Percentiles rank a stretch among this genome's conserved stretches.
phyloP scores from a whole-genome alignment of 2,329 filamentous ascomycete species.

The Neopestalotiopsis sp. region DNA sequence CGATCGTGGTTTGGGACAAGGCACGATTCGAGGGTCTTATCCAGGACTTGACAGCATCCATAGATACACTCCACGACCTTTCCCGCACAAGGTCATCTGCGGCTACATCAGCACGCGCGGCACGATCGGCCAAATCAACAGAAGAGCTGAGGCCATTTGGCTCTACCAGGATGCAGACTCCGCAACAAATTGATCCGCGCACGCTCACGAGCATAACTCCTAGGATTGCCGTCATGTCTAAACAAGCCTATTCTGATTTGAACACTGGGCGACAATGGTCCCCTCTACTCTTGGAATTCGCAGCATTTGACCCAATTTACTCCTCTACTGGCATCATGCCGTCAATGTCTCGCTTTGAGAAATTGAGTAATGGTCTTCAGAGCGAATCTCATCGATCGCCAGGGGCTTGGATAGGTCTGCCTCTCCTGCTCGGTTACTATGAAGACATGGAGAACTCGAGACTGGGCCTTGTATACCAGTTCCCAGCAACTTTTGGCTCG shows the following conservation, averaged over 20 bases:
- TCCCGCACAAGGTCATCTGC: slow-evolving; percentile 67
- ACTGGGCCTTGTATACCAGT: slow-evolving; percentile 76
- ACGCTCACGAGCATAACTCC: slow-evolving; percentile 55
- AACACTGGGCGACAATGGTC: slow-evolving; percentile 50
- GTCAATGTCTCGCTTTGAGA: slow-evolving; percentile 69
- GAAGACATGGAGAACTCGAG: slow-evolving; percentile 74
- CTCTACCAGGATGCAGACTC: slow-evolving; percentile 65
- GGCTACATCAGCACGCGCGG: slow-evolving; percentile 38
- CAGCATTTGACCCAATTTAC: slow-evolving; percentile 66
- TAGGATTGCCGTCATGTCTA: slow-evolving; percentile 57
- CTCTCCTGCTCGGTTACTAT: slow-evolving; percentile 71
- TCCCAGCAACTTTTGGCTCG: slow-evolving; percentile 69
- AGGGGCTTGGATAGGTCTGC: slow-evolving; percentile 66
- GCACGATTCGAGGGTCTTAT: slow-evolving; percentile 77
- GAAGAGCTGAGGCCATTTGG: slow-evolving; percentile 61
- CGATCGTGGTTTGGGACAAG: slow-evolving; percentile 70
- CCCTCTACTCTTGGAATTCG: slow-evolving; percentile 75
- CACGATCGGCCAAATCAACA: slow-evolving; percentile 43
- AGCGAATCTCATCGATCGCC: slow-evolving; percentile 56
- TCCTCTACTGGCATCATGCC: slow-evolving; percentile 67
- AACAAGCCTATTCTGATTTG: slow-evolving; percentile 57
- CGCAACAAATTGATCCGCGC: slow-evolving; percentile 62
- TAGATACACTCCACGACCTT: slow-evolving; percentile 80
- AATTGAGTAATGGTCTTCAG: slow-evolving; percentile 63
- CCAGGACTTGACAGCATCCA: slow-evolving; percentile 75